Base-by-base conservation (phyloP, 1,284 basidiomycete species). In the Heliocybe sulcata region DNA sequence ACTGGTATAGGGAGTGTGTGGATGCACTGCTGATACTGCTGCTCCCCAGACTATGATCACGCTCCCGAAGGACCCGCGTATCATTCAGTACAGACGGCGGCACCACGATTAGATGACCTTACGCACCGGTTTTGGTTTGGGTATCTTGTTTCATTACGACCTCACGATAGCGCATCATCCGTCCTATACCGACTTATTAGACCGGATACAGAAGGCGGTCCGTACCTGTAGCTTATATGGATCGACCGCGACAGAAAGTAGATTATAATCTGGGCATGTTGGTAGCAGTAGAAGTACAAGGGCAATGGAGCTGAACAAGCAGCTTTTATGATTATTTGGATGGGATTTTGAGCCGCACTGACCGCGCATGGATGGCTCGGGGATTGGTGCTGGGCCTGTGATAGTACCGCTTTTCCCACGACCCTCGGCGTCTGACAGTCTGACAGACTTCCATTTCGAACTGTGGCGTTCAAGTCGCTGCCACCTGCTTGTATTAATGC, bases 1-100 rank as follows among this genome's bases (percentile, higher is more conserved):
- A 35, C 22, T 26, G 23, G 16, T 20, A 23, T 6, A n/a, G n/a
- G n/a, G n/a, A n/a, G 2, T 8, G 20, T 56, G 31, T 54, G 14
- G 55, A 51, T n/a, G 16, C 19, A 42, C 38, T 16, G 16, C 51
- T 54, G 10, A 50, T 26, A 20, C 33, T 8, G 49, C 29, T 20
- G 11, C 27, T n/a, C 22, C 22, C 4, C 59, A 85, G 77, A 85
- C 83, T 26, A 87, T 90, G 87, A 82, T 90, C 57, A 84, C 86
- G 33, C 77, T 85, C 61, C 87, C 87, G 26, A 73, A 74, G 57
- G 64, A 71, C 58, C 80, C 81, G 19, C 69, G 80, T 53, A 68
- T 73, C 58, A 66, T 82, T 52, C 63, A 63, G 31, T 76, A 70
- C 58, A 72, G 74, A 58, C 70, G 73, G 55, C 65, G 73, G 49